These are phyloP conservation scores for Phoma sp. DNA, from an alignment of 2,329 filamentous ascomycete species.

Conservation along the genomic window DNA sequence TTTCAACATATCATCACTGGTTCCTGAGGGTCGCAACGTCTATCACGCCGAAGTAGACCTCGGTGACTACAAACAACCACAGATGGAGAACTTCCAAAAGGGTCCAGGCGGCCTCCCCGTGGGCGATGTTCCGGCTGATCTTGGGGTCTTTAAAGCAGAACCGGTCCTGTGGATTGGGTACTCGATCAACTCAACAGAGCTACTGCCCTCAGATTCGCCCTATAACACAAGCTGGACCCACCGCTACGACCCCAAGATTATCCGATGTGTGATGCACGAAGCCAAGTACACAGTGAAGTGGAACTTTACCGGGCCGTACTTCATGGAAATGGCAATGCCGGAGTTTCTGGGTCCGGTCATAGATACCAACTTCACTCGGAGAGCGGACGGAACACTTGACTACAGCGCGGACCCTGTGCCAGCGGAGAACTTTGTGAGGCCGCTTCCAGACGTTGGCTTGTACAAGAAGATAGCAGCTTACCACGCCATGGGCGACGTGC, in stretches of 20 bases:
- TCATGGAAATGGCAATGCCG: constrained; percentile 25
- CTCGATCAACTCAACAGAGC: constrained; percentile 35
- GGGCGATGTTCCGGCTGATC: constrained; percentile 25
- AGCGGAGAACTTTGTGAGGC: constrained; percentile 32
- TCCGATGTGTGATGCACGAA: constrained; percentile 44
- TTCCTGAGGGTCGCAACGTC: constrained; percentile 36
- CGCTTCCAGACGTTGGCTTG: constrained; percentile 26
- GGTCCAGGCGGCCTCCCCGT: constrained; percentile 40
- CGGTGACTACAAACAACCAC: constrained; percentile 39
- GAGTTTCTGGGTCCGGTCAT: constrained; percentile 38
- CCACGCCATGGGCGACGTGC: constrained; percentile 40
- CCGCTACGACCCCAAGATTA: constrained; percentile 37
- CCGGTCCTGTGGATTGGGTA: constrained; percentile 47
- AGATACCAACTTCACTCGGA: constrained; percentile 36
- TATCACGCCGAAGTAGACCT: constrained; percentile 40
- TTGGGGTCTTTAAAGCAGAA: constrained; percentile 42
- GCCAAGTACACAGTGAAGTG: constrained; percentile 43
- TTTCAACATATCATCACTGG: constrained; percentile 40
- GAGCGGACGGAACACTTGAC: constrained; percentile 49
- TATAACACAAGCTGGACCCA: constrained; percentile 37
- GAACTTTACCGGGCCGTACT: constrained; percentile 40
- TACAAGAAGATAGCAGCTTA: constrained; percentile 47
- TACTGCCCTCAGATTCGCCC: constrained; percentile 27
- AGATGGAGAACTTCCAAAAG: constrained; percentile 28
- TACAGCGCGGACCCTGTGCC: constrained; percentile 36